Evolutionary conservation across 176 grass and related monocot species (phyloP), one percentile per base, ranked within the genome.

Genomic region (Poa annua): DNA sequence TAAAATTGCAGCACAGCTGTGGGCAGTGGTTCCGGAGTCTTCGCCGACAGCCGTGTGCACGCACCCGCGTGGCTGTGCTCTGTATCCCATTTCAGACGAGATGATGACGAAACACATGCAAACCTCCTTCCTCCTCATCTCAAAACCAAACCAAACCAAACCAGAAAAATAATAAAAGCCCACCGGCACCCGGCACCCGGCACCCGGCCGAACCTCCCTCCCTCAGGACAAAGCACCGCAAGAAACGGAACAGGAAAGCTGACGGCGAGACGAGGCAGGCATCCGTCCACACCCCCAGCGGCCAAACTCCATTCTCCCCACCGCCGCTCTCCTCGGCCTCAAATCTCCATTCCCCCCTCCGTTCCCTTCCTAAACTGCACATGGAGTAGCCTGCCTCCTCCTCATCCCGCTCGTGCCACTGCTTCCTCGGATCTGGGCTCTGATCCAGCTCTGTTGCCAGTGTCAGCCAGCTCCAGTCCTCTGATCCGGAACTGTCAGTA

Each of bases 221-320:
- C n/a, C n/a, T 12, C 14, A 14, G 26, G 29, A 12, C 29, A 15
- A 64, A 17, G 61, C 61, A 64, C 61, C 61, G 61, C 61, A 64
- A 17, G 61, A 64, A 33, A 64, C 61, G 26, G 61, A 15, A 42
- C 10, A 8, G 42, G 61, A 51, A 51, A 66, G 44, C 60, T 50
- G 39, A 50, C 77, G 77, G 47, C 77, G 77, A 63, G 11, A 78
- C 19, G 76, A 78, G 56, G 77, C 26, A 11, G 22, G 59, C 12
- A 13, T 26, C 61, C 51, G 74, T 50, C 16, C 71, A 49, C 71
- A 34, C 9, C 48, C 26, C 14, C 61, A 34, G 45, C 47, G 16
- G 81, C 81, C 81, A 13, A 62, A 49, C 52, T 17, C 11, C 13
- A n/a, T n/a, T n/a, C n/a, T n/a, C 52, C 25, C 60, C 61, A 61